Evolutionary conservation across 2,329 filamentous ascomycete species (phyloP).

Genomic region (Arthrobotrys pseudoclavata): DNA sequence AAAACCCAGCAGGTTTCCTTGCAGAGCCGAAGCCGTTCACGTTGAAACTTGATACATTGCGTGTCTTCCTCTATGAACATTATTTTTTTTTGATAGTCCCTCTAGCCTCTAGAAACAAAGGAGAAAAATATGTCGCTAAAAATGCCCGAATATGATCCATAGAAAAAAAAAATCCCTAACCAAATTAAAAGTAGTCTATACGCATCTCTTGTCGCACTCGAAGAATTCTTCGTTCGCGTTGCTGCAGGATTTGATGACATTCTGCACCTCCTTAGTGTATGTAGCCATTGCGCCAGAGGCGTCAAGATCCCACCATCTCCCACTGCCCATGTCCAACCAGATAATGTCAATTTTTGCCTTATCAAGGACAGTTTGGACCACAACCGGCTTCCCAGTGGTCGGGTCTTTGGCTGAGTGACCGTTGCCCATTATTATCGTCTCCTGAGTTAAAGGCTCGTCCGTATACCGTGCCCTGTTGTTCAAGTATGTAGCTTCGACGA

Average conservation of each 20-base stretch:
- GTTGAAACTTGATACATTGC: background rate
- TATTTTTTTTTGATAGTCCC: constrained; percentile 23
- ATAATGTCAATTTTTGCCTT: constrained; percentile 38
- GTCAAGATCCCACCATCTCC: constrained; percentile 58
- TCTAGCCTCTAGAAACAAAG: constrained; percentile 18
- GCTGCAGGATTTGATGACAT: constrained; percentile 32
- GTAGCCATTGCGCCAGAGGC: constrained; percentile 53
- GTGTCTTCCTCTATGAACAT: constrained; percentile 31
- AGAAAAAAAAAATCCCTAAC: constrained; percentile 28
- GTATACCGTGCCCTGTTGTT: constrained; percentile 55
- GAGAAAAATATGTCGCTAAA: constrained; percentile 21
- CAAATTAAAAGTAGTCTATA: constrained; percentile 35
- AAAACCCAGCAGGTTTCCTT: background rate
- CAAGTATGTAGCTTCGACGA: constrained; percentile 51
- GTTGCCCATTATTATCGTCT: constrained; percentile 56
- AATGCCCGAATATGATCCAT: constrained; percentile 19
- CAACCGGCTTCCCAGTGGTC: constrained; percentile 39
- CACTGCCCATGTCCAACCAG: constrained; percentile 58
- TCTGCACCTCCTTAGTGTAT: constrained; percentile 52
- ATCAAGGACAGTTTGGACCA: constrained; percentile 45
- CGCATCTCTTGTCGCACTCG: constrained; percentile 48
- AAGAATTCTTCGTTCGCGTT: constrained; percentile 57
- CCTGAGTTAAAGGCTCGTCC: background rate
- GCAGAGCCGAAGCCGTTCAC: background rate
- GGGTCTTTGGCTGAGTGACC: constrained; percentile 55